These are phyloP conservation scores for Triticum dicoccoides DNA, from an alignment of 176 grass and related monocot species.

Conservation along the genomic window DNA sequence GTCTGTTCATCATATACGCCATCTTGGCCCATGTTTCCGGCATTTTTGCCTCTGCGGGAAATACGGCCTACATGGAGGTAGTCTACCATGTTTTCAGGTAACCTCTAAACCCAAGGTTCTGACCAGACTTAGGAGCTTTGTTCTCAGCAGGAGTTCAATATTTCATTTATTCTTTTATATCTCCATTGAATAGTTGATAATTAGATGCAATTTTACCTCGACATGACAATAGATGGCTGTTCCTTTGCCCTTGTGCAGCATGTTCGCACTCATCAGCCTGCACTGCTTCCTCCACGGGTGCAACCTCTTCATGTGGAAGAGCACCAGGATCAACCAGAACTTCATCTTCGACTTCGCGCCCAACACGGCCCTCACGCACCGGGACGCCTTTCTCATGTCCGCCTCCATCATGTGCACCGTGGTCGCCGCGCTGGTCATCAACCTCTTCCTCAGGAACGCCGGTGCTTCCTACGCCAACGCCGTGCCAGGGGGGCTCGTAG, in stretches of 20 bases:
- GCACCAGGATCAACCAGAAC: slow-evolving; percentile 77
- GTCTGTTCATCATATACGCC: slow-evolving; percentile 75
- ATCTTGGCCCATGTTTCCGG: slow-evolving; percentile 75
- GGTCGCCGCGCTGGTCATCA: slow-evolving; percentile 54
- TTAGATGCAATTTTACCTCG: not conserved
- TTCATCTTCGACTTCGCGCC: slow-evolving; percentile 87
- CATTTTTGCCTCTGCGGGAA: slow-evolving; percentile 66
- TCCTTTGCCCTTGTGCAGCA: slow-evolving; percentile 33
- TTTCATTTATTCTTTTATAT: no score
- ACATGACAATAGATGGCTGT: not conserved
- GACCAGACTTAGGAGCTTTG: not conserved
- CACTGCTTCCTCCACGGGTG: slow-evolving; percentile 91
- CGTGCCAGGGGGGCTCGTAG: slow-evolving; percentile 62
- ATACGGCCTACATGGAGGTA: slow-evolving; percentile 66
- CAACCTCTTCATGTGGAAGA: slow-evolving; percentile 87
- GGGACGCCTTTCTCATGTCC: slow-evolving; percentile 86
- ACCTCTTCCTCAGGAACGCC: slow-evolving; percentile 63
- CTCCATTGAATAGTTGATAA: no score
- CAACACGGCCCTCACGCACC: slow-evolving; percentile 61
- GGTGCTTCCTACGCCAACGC: slow-evolving; percentile 46
- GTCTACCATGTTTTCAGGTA: slow-evolving; percentile 94
- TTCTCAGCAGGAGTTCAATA: not conserved
- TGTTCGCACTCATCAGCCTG: slow-evolving; percentile 90
- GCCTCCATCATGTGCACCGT: slow-evolving; percentile 77
- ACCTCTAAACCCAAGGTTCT: not conserved